Evolutionary conservation across 2,329 filamentous ascomycete species (phyloP).

Genomic region (Aspergillus sp.): DNA sequence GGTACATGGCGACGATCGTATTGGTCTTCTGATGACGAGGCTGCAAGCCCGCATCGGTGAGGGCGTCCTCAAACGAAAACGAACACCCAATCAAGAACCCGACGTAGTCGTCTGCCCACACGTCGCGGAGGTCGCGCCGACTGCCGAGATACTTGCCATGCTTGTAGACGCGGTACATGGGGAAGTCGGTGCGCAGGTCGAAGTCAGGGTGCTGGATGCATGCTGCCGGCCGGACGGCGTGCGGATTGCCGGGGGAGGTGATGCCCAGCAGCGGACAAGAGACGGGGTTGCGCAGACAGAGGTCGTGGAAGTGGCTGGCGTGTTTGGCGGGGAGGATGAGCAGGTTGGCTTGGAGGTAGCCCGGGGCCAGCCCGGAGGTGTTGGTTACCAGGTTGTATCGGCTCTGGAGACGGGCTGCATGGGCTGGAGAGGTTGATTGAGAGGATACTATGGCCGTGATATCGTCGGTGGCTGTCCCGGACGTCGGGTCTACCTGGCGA

Average conservation of each 20-base stretch:
- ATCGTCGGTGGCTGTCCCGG: not conserved
- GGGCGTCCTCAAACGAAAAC: slow-evolving; percentile 62
- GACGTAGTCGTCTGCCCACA: slow-evolving; percentile 60
- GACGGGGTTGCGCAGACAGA: slow-evolving; percentile 62
- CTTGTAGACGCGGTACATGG: slow-evolving; percentile 60
- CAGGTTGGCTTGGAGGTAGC: slow-evolving; percentile 62
- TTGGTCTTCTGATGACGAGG: slow-evolving; percentile 51
- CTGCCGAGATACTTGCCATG: slow-evolving; percentile 44
- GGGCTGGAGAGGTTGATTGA: slow-evolving; percentile 21
- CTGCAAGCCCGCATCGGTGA: slow-evolving; percentile 50
- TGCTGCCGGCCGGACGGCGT: slow-evolving; percentile 15
- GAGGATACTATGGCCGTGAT: not conserved
- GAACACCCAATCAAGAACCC: slow-evolving; percentile 65
- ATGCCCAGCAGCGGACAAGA: slow-evolving; percentile 61
- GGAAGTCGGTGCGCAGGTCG: slow-evolving; percentile 59
- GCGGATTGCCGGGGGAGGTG: slow-evolving; percentile 38
- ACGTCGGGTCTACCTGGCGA: not conserved
- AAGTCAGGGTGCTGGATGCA: slow-evolving; percentile 36
- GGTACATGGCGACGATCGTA: slow-evolving; percentile 62
- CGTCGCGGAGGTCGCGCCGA: slow-evolving; percentile 44
- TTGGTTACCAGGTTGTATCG: slow-evolving; percentile 41
- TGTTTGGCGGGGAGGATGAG: slow-evolving; percentile 58
- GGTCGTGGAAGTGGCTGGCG: slow-evolving; percentile 57
- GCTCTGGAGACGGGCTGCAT: slow-evolving; percentile 45
- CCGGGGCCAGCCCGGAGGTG: slow-evolving; percentile 57